phyloP scores from a whole-genome alignment of 208 protist genomes.

The Wallacemonas sp. region DNA sequence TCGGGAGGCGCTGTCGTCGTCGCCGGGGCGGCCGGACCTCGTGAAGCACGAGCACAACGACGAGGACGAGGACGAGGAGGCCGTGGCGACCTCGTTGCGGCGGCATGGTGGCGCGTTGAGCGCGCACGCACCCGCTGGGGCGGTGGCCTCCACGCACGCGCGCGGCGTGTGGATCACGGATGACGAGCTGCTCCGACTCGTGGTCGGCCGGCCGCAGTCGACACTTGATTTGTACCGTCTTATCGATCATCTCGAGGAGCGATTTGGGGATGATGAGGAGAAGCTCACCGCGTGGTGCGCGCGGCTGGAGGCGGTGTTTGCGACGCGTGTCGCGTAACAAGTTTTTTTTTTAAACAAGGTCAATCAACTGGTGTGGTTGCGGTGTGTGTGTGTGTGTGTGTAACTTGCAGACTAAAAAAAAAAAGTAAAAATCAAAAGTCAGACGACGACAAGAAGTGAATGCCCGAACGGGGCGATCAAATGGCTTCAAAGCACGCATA shows the following conservation, averaged over 20 bases:
- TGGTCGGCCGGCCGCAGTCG: constrained; percentile 49
- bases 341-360: constrained; percentile 7
- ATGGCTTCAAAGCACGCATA: no score
- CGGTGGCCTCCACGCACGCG: not conserved
- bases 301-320: not conserved
- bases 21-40: not conserved
- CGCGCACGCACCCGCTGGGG: constrained; percentile 1
- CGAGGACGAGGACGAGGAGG: not conserved
- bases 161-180: constrained; percentile 29
- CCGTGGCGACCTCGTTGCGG: not conserved
- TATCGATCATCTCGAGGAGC: constrained; percentile 54
- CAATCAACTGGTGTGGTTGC: no score
- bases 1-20: not conserved
- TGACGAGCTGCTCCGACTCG: constrained; percentile 60
- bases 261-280: constrained; percentile 47
- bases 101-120: not conserved
- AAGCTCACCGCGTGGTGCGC: constrained; percentile 22
- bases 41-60: constrained; percentile 9
- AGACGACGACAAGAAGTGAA: no score
- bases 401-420: not conserved
- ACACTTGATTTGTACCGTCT: constrained; percentile 65
- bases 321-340: not conserved
- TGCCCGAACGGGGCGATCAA: no score
- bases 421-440: constrained; percentile 2
- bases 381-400: no score